Conservation (phyloP, 148 eudicot species). For the Diospyros lotus region DNA sequence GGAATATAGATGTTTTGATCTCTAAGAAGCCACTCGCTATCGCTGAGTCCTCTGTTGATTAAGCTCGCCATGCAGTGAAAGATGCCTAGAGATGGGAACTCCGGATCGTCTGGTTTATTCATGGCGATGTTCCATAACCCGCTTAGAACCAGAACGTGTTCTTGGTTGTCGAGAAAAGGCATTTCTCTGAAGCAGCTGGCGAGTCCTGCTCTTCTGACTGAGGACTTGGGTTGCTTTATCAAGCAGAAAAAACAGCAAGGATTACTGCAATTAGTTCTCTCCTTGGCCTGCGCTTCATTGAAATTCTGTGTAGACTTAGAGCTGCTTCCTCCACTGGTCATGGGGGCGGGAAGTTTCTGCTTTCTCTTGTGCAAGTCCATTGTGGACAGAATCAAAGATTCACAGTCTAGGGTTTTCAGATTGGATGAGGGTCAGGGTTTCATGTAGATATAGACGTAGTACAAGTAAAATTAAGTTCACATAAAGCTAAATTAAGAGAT, state of each 20-base stretch:
- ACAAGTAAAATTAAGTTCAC: not conserved
- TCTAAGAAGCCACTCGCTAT: conserved; percentile 50
- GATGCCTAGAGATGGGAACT: conserved; percentile 68
- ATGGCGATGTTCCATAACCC: conserved; percentile 75
- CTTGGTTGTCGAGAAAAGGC: conserved; percentile 37
- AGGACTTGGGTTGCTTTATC: conserved; percentile 56
- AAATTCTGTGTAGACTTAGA: not conserved
- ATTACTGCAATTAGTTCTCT: conserved; percentile 26
- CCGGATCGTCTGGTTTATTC: conserved; percentile 58
- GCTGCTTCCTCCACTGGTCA: not conserved
- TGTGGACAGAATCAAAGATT: not conserved
- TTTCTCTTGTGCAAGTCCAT: conserved; percentile 10
- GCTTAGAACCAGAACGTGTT: conserved; percentile 58
- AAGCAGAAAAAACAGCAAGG: conserved; percentile 68
- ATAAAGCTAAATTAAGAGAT: not conserved
- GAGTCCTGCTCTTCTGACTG: conserved; percentile 35
- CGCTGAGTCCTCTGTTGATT: conserved; percentile 44
- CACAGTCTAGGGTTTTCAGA: not conserved
- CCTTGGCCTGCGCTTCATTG: conserved; percentile 2
- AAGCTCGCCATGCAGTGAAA: conserved; percentile 67
- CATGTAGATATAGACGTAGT: not conserved
- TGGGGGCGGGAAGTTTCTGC: conserved; percentile 5
- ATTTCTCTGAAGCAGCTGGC: conserved; percentile 48
- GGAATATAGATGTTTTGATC: conserved; percentile 77
- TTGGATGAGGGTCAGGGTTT: conserved; percentile 13